Evolutionary conservation across 805 yeast species (phyloP).

Genomic region (Yamadazyma nakazawae): DNA sequence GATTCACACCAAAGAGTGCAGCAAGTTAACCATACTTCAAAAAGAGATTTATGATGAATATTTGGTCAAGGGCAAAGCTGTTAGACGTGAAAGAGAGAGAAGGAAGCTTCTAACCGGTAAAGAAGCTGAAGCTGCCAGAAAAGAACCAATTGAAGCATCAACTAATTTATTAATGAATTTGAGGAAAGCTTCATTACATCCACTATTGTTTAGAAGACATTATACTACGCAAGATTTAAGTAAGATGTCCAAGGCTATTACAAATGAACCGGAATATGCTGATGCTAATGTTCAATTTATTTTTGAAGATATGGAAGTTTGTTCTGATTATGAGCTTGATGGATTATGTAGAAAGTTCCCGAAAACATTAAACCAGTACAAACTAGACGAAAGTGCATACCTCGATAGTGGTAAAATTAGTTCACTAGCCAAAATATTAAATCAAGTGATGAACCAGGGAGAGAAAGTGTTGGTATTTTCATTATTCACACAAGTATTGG

Average conservation of each 20-base stretch:
- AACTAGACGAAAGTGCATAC: slow-evolving; percentile 53
- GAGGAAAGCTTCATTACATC: slow-evolving; percentile 92
- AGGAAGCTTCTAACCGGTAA: slow-evolving; percentile 35
- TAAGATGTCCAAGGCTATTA: slow-evolving; percentile 73
- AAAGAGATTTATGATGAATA: slow-evolving; percentile 57
- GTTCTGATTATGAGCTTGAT: slow-evolving; percentile 89
- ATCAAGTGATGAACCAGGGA: slow-evolving; percentile 50
- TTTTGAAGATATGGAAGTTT: slow-evolving; percentile 89
- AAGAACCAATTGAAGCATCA: slow-evolving; percentile 40
- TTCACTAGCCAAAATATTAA: slow-evolving; percentile 54
- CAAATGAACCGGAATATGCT: slow-evolving; percentile 75
- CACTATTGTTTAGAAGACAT: slow-evolving; percentile 69
- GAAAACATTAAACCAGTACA: slow-evolving; percentile 51
- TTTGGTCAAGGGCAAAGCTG: slow-evolving; percentile 42
- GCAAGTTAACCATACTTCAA: slow-evolving; percentile 61
- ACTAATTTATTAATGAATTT: slow-evolving; percentile 81
- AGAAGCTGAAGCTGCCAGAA: slow-evolving; percentile 32
- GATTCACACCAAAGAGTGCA: slow-evolving; percentile 56
- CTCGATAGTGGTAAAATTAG: slow-evolving; percentile 73
- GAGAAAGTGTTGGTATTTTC: slow-evolving; percentile 82
- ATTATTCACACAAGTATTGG: slow-evolving; percentile 87
- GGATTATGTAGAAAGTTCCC: slow-evolving; percentile 71
- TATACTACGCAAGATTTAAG: slow-evolving; percentile 55
- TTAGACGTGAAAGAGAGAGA: slow-evolving; percentile 42
- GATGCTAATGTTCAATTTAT: slow-evolving; percentile 77